Percentiles rank a stretch among this genome's conserved stretches.
These are phyloP conservation scores for Oryza australiensis DNA, from an alignment of 176 grass and related monocot species.

Conservation along the genomic window DNA sequence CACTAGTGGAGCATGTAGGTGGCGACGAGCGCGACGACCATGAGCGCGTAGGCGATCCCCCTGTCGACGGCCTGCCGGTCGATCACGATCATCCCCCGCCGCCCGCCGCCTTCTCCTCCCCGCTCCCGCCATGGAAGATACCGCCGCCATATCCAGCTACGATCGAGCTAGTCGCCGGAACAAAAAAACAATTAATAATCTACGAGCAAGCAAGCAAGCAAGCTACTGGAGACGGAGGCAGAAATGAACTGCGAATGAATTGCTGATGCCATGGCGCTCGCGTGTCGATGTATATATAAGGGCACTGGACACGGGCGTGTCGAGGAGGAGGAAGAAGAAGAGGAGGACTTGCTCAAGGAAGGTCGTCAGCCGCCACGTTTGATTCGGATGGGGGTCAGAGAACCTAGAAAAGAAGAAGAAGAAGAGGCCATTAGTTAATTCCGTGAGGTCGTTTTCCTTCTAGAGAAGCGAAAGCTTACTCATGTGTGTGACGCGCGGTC, in stretches of 20 bases:
- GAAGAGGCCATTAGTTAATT: not conserved
- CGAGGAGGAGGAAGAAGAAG: not conserved
- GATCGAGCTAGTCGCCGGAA: no score
- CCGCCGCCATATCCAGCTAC: no score
- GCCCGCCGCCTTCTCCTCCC: conserved; percentile 21
- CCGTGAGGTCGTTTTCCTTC: not conserved
- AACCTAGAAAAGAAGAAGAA: not conserved
- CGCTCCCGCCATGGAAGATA: not conserved
- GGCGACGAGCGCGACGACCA: conserved; percentile 55
- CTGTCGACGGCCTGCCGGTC: conserved; percentile 58
- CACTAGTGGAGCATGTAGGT: conserved; percentile 60
- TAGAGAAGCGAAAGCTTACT: not conserved
- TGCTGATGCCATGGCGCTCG: not conserved
- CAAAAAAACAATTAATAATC: no score
- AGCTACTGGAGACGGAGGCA: no score
- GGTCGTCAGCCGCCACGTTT: conserved; percentile 38
- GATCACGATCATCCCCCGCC: conserved; percentile 30
- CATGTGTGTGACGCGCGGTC: not conserved
- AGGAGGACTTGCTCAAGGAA: not conserved
- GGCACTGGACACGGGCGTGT: not conserved
- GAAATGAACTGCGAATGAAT: no score
- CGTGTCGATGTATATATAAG: not conserved
- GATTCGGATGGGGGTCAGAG: not conserved
- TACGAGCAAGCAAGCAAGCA: no score
- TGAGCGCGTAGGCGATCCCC: conserved; percentile 63